A percentile compares a stretch with the other conserved stretches of the same genome.
Evolutionary conservation across 2,329 filamentous ascomycete genomes (phyloP).

Genomic region (Pseudopithomyces maydicus): DNA sequence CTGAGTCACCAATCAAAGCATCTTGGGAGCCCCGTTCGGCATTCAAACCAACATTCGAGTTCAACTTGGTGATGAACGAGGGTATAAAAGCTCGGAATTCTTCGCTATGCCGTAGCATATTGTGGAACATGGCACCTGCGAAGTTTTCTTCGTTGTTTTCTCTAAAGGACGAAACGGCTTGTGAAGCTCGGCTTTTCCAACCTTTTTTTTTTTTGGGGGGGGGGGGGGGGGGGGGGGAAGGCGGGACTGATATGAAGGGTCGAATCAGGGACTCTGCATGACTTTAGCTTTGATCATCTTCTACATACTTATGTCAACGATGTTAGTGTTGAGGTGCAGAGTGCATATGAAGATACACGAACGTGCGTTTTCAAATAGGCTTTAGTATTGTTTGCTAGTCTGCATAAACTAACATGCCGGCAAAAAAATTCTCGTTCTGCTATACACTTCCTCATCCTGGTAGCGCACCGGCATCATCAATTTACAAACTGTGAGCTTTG

Average conservation of each 20-base stretch:
- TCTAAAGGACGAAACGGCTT: background rate
- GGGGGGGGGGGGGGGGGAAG: no score
- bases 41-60: background rate
- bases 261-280: background rate
- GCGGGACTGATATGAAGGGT: background rate
- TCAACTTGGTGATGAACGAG: background rate
- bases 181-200: background rate
- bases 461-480: background rate
- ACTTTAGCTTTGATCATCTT: background rate
- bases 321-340: background rate
- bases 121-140: background rate
- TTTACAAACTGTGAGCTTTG: no score
- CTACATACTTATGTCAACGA: background rate
- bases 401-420: background rate
- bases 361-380: background rate
- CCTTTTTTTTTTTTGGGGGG: no score
- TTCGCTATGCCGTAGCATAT: background rate
- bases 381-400: background rate
- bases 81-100: background rate
- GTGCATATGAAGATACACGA: background rate
- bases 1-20: background rate
- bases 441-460: background rate
- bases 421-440: no score
- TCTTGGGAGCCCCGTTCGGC: background rate
- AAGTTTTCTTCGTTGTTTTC: background rate